Evolutionary conservation across 1,284 basidiomycete genomes (phyloP), one percentile per base, ranked within the genome.

Genomic region (Melampsora americana): DNA sequence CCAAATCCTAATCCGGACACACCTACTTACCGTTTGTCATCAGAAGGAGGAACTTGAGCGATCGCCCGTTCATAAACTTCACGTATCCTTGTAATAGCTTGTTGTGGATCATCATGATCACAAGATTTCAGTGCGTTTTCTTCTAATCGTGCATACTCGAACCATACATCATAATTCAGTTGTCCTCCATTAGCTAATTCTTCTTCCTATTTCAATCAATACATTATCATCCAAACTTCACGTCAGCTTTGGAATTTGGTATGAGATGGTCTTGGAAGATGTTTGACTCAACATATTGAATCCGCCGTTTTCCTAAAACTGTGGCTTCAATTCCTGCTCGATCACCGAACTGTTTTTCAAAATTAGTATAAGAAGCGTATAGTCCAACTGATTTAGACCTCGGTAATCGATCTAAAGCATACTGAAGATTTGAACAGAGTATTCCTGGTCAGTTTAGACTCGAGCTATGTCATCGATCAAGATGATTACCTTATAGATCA

Each of bases 261-360:
- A 39, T 23, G 23, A 16, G n/a, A 69, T 14, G 46, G 46, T n/a
- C n/a, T 23, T 2, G 53, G 78, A 73, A 26, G 71, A 56, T 28
- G 81, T 65, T 68, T 80, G 78, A 67, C 82, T 82, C 77, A 82
- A 66, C 95, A 82, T 99, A 99, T 81, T 99, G 94, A 77, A 99
- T 96, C 61, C 95, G 87, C 30, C 96, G 88, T 83, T 98, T 99
- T 65, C 95, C 95, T 0, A 97, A 87, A 0, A 99, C 95, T 2
- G 95, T 99, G 35, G 90, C 88, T 83, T 98, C 95, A 28, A 99
- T 89, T 0, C 92, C 90, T 20, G 88, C 87, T 23, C 92, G 89
- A 44, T 91, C 90, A 35, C 96, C 95, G 80, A 95, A 94, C 82
- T 98, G 96, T 84, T 99, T 99, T 85, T 99, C 96, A 79, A 99